Evolutionary conservation across 2,329 filamentous ascomycete genomes (phyloP).

Genomic region (Cladosporium sp.): DNA sequence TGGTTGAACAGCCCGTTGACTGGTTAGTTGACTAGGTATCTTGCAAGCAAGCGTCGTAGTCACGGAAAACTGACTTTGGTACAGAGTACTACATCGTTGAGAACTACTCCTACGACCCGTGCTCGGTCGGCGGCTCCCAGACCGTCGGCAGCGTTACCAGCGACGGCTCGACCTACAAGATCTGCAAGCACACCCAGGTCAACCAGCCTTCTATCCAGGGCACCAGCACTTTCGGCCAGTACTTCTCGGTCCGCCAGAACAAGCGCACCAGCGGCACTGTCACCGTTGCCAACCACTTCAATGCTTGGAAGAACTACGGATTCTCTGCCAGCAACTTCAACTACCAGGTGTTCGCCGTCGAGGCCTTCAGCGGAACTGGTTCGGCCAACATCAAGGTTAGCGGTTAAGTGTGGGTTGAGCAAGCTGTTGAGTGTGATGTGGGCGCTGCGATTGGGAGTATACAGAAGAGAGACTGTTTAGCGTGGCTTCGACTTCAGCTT

Average conservation of each 20-base stretch:
- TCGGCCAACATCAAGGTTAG: constrained; percentile 46
- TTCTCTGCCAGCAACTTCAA: constrained; percentile 52
- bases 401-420: neutral
- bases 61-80: neutral
- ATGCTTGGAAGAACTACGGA: constrained; percentile 49
- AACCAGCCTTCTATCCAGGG: constrained; percentile 46
- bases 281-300: constrained; percentile 34
- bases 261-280: constrained; percentile 37
- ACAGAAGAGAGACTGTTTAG: neutral
- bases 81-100: constrained; percentile 63
- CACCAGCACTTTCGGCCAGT: constrained; percentile 43
- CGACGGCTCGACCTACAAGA: constrained; percentile 57
- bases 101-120: constrained; percentile 49
- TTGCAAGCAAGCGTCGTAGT: neutral
- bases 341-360: constrained; percentile 57
- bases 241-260: constrained; percentile 43
- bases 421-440: neutral
- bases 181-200: constrained; percentile 50
- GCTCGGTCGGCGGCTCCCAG: constrained; percentile 35
- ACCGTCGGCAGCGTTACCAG: constrained; percentile 54
- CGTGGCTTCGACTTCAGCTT: neutral
- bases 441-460: neutral
- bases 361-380: constrained; percentile 56
- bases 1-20: constrained; percentile 57
- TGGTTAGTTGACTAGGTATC: neutral